Evolutionary conservation across 1,284 basidiomycete genomes (phyloP).

Genomic region (Salmacisia buchloeana): DNA sequence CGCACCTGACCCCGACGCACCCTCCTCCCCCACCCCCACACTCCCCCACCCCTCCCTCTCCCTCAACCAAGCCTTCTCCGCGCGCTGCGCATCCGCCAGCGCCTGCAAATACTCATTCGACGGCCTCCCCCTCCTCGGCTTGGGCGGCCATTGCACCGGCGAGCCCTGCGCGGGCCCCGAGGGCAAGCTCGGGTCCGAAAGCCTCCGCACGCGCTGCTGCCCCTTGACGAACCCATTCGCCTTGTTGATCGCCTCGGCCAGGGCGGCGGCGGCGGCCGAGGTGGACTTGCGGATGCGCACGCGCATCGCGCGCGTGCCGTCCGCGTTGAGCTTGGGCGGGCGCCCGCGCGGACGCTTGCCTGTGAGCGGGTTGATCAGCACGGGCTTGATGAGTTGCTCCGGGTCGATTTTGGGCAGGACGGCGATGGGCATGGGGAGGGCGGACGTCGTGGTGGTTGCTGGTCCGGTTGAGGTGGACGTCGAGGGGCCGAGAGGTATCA

Average conservation of each 20-base stretch:
- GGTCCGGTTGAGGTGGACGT: too few species aligned
- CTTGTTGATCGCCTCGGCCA: constrained; percentile 2
- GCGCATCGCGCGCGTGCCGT: not conserved
- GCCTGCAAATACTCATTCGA: constrained; percentile 6
- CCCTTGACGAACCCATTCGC: constrained; percentile 7
- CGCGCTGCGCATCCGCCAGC: not conserved
- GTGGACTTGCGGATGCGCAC: constrained; percentile 2
- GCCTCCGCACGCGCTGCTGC: not conserved
- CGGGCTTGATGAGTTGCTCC: not conserved
- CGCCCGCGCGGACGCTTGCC: constrained; percentile 4
- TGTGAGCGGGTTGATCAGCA: not conserved
- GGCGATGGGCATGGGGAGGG: not conserved
- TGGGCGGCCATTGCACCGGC: not conserved
- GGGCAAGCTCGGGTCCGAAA: not conserved
- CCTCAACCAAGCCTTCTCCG: not conserved
- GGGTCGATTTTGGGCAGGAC: not conserved
- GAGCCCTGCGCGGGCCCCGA: constrained; percentile 1
- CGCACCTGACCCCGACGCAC: not conserved
- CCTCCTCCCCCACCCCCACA: too few species aligned
- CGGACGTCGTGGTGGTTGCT: not conserved
- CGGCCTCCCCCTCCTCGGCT: constrained; percentile 1
- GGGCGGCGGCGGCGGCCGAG: not conserved
- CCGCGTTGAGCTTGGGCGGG: not conserved
- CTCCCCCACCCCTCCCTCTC: too few species aligned
- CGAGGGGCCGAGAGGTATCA: too few species aligned